These are phyloP conservation scores for Lunasporangiospora selenospora DNA, from an alignment of 192 early-diverging fungal genomes.

Conservation along the genomic window DNA sequence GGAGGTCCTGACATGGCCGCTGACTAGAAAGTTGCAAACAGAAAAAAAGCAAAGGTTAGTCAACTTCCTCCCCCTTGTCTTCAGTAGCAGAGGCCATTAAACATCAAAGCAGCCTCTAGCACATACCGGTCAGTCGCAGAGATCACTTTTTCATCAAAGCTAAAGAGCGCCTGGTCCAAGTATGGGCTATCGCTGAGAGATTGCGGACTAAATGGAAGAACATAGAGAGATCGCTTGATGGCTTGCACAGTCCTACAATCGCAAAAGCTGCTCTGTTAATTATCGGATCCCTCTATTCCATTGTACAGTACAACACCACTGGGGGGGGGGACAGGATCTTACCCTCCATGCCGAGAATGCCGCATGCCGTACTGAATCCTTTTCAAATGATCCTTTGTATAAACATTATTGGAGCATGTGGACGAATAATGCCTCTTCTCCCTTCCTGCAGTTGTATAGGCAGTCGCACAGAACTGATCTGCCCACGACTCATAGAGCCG, in stretches of 20 bases:
- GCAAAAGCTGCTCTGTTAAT: not conserved
- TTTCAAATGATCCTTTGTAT: constrained; percentile 60
- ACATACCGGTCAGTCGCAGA: constrained; percentile 67
- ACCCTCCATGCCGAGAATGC: constrained; percentile 80
- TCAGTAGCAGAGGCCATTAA: not conserved
- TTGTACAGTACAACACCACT: too few species aligned
- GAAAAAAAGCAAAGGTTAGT: not conserved
- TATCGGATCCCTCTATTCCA: too few species aligned
- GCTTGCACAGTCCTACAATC: constrained; percentile 57
- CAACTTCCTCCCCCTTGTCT: too few species aligned
- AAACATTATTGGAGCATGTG: constrained; percentile 60
- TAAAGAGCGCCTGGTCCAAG: constrained; percentile 67
- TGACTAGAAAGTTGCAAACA: constrained; percentile 42
- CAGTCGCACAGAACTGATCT: constrained; percentile 52
- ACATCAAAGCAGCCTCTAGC: too few species aligned
- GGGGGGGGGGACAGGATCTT: too few species aligned
- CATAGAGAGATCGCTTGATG: constrained; percentile 62
- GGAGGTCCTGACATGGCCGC: constrained; percentile 57
- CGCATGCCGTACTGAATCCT: constrained; percentile 62
- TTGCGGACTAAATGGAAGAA: constrained; percentile 70
- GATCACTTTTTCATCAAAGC: constrained; percentile 72
- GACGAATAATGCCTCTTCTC: constrained; percentile 47
- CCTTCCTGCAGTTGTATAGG: constrained; percentile 39
- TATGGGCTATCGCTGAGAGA: constrained; percentile 69
- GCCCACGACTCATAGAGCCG: constrained; percentile 56